phyloP scores from a whole-genome alignment of 352 stramenopile genomes.

The Plasmopara viticola region DNA sequence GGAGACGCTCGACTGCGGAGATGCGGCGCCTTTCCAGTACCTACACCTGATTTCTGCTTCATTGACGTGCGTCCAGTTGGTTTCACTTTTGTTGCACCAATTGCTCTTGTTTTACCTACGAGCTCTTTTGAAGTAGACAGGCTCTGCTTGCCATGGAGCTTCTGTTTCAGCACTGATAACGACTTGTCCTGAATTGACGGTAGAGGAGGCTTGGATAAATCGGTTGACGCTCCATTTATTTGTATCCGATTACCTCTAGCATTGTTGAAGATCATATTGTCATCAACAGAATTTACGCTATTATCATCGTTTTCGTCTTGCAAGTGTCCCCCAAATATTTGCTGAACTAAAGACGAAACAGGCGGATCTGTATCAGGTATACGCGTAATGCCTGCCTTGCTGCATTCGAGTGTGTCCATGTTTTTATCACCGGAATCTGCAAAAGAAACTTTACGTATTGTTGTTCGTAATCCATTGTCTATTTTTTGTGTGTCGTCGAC shows the following conservation, averaged over 20 bases:
- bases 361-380: constrained; percentile 13
- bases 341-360: constrained; percentile 51
- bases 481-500: background rate
- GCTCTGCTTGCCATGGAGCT: constrained; percentile 21
- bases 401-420: constrained; percentile 1
- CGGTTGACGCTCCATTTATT: too few species aligned
- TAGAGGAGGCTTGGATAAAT: background rate
- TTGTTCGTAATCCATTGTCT: background rate
- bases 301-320: constrained; percentile 4
- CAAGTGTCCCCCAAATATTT: constrained; percentile 33
- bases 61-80: background rate
- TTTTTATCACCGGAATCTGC: constrained; percentile 3
- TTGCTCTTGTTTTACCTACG: constrained; percentile 5
- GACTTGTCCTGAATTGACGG: constrained; percentile 14
- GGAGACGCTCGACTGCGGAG: constrained; percentile 7
- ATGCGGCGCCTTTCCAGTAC: constrained; percentile 4
- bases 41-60: constrained; percentile 11
- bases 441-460: constrained; percentile 4
- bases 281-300: background rate
- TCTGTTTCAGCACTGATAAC: constrained; percentile 23
- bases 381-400: background rate
- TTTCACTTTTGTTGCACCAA: constrained; percentile 6
- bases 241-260: background rate
- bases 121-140: constrained; percentile 1
- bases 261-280: constrained; percentile 5